A percentile compares a stretch with the other conserved stretches of the same genome.
These are phyloP conservation scores for Candida tetrigidarum DNA, from an alignment of 1,139 yeast species.

Conservation along the genomic window DNA sequence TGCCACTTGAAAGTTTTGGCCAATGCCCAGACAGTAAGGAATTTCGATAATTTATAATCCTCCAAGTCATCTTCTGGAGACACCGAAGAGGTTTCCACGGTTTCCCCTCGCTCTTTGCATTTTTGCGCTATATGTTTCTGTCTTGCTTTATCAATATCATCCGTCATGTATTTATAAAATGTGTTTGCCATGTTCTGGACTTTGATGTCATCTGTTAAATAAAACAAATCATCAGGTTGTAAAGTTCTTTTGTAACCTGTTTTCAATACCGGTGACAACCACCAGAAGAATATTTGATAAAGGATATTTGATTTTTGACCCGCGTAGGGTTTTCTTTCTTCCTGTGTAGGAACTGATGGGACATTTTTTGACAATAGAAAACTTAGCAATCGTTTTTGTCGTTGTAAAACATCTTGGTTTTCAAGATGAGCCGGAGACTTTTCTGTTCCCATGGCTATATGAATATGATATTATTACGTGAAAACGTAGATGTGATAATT, in stretches of 20 bases:
- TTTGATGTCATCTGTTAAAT: slow-evolving; percentile 39
- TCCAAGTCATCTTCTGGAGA: slow-evolving; percentile 26
- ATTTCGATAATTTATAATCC: slow-evolving; percentile 25
- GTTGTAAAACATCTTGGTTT: slow-evolving; percentile 17
- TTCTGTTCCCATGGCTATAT: background rate
- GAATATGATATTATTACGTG: background rate
- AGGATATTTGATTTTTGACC: slow-evolving; percentile 34
- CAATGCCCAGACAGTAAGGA: slow-evolving; percentile 38
- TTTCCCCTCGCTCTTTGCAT: slow-evolving; percentile 28
- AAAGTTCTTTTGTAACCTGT: slow-evolving; percentile 58
- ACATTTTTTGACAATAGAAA: slow-evolving; percentile 35
- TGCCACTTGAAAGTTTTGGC: slow-evolving; percentile 60
- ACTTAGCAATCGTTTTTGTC: slow-evolving; percentile 36
- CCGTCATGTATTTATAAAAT: slow-evolving; percentile 30
- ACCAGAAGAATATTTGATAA: slow-evolving; percentile 50
- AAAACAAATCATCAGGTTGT: slow-evolving; percentile 48
- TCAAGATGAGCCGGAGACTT: slow-evolving; percentile 10
- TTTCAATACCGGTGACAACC: slow-evolving; percentile 51
- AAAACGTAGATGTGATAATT: background rate
- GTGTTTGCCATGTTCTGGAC: slow-evolving; percentile 38
- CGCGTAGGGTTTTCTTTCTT: slow-evolving; percentile 47
- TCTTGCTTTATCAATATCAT: slow-evolving; percentile 24
- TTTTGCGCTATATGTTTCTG: slow-evolving; percentile 23
- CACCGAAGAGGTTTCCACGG: slow-evolving; percentile 24
- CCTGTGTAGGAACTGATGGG: slow-evolving; percentile 41